Evolutionary conservation across 805 yeast species (phyloP).

Genomic region (Wickerhamomyces alni): DNA sequence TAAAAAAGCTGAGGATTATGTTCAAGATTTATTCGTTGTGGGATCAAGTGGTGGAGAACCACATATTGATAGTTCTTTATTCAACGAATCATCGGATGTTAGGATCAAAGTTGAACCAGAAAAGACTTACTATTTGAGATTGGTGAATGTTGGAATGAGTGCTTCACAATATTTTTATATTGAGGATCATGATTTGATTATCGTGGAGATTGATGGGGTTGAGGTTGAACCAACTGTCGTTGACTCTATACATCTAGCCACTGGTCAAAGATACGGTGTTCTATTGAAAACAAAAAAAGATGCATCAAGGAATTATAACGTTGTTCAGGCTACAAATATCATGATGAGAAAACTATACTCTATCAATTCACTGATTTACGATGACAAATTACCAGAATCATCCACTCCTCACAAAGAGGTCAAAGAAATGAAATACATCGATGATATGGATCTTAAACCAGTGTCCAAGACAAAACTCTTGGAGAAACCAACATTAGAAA

Average conservation of each 20-base stretch:
- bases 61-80: constrained; percentile 37
- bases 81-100: constrained; percentile 43
- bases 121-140: constrained; percentile 41
- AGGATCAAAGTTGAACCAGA: constrained; percentile 35
- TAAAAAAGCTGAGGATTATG: constrained; percentile 28
- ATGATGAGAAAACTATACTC: constrained; percentile 65
- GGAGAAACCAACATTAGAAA: constrained; percentile 50
- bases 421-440: constrained; percentile 22
- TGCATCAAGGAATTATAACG: constrained; percentile 34
- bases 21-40: constrained; percentile 33
- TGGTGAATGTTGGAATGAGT: constrained; percentile 52
- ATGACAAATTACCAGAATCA: constrained; percentile 30
- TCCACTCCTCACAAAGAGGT: constrained; percentile 31
- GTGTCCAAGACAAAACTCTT: constrained; percentile 33
- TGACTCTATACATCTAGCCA: constrained; percentile 48
- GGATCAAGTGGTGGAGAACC: constrained; percentile 42
- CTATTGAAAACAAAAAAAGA: constrained; percentile 45
- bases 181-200: constrained; percentile 45
- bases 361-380: constrained; percentile 47
- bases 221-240: constrained; percentile 43
- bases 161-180: constrained; percentile 49
- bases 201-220: constrained; percentile 58
- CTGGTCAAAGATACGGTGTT: constrained; percentile 74
- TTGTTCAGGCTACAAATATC: constrained; percentile 53
- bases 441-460: constrained; percentile 30